Percentiles rank a stretch among this genome's conserved stretches.
These are phyloP conservation scores for Eucommia ulmoides DNA, from an alignment of 257 asterid genomes.

Conservation along the genomic window DNA sequence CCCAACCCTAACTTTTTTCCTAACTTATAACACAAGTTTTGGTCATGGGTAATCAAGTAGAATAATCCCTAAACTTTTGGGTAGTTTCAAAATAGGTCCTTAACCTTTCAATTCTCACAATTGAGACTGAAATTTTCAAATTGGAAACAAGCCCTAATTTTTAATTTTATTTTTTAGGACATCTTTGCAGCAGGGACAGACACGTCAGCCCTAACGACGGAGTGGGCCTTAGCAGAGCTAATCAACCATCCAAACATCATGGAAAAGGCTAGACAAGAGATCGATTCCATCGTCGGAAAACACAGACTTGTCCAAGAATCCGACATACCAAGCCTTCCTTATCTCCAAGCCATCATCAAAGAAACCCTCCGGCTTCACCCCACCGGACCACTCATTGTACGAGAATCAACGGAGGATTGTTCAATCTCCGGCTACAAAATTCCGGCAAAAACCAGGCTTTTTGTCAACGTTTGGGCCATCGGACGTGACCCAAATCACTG, in stretches of 20 bases:
- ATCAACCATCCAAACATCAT: conserved; percentile 50
- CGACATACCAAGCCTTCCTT: conserved; percentile 47
- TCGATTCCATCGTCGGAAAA: conserved; percentile 30
- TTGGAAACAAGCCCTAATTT: background rate
- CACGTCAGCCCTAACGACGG: conserved; percentile 65
- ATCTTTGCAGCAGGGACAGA: conserved; percentile 71
- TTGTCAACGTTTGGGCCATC: conserved; percentile 67
- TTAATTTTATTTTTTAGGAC: conserved; percentile 32
- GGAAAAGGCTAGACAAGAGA: conserved; percentile 39
- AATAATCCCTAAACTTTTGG: too few relatives aligned
- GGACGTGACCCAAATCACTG: conserved; percentile 48
- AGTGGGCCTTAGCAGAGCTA: conserved; percentile 78
- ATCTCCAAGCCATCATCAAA: conserved; percentile 54
- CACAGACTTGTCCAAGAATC: conserved; percentile 42
- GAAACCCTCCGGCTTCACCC: conserved; percentile 83
- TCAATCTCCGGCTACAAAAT: conserved; percentile 32
- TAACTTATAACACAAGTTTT: too few relatives aligned
- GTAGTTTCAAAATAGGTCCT: too few relatives aligned
- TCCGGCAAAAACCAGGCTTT: conserved; percentile 37
- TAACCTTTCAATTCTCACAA: too few relatives aligned
- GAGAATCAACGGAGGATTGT: conserved; percentile 48
- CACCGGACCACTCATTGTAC: conserved; percentile 43
- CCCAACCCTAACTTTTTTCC: too few relatives aligned
- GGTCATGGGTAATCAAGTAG: too few relatives aligned
- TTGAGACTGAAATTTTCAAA: too few relatives aligned